Evolutionary conservation across 352 stramenopile genomes (phyloP).

Genomic region (Phytophthora foliorum): DNA sequence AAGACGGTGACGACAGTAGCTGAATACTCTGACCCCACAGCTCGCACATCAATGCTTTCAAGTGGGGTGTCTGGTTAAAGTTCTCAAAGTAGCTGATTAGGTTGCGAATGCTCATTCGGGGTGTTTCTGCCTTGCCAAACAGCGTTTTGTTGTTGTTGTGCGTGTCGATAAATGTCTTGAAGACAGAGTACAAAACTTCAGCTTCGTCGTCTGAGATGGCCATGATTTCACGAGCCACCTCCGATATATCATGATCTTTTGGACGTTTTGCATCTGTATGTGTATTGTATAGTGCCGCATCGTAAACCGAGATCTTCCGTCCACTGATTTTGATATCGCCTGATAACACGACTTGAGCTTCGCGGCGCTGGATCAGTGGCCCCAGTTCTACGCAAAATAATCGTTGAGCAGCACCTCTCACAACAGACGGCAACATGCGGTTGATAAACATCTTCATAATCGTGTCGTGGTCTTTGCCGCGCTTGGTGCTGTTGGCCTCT

Average conservation of each 20-base stretch:
- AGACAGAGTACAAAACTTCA: slow-evolving; percentile 54
- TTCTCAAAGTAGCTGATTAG: slow-evolving; percentile 75
- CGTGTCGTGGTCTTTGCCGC: slow-evolving; percentile 72
- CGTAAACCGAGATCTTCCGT: slow-evolving; percentile 66
- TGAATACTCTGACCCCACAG: slow-evolving; percentile 70
- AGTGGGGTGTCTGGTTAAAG: slow-evolving; percentile 56
- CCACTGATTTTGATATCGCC: slow-evolving; percentile 75
- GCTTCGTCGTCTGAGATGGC: slow-evolving; percentile 60
- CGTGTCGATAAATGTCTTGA: slow-evolving; percentile 61
- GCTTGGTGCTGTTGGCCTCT: slow-evolving; percentile 61
- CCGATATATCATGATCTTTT: slow-evolving; percentile 45
- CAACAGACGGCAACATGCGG: slow-evolving; percentile 67
- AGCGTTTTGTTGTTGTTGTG: slow-evolving; percentile 63
- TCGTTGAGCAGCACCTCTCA: slow-evolving; percentile 64
- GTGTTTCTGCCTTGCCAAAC: slow-evolving; percentile 50
- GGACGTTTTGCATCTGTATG: slow-evolving; percentile 4
- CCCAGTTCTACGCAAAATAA: slow-evolving; percentile 75
- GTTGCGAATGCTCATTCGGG: slow-evolving; percentile 67
- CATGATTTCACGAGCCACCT: slow-evolving; percentile 61
- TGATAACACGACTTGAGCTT: slow-evolving; percentile 66
- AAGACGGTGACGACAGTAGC: slow-evolving; percentile 38
- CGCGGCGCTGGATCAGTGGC: slow-evolving; percentile 57
- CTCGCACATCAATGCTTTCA: slow-evolving; percentile 54
- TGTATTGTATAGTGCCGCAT: slow-evolving; percentile 50
- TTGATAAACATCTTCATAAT: slow-evolving; percentile 89